Evolutionary conservation across 352 stramenopile genomes (phyloP).

Genomic region (Phytophthora brassicae): DNA sequence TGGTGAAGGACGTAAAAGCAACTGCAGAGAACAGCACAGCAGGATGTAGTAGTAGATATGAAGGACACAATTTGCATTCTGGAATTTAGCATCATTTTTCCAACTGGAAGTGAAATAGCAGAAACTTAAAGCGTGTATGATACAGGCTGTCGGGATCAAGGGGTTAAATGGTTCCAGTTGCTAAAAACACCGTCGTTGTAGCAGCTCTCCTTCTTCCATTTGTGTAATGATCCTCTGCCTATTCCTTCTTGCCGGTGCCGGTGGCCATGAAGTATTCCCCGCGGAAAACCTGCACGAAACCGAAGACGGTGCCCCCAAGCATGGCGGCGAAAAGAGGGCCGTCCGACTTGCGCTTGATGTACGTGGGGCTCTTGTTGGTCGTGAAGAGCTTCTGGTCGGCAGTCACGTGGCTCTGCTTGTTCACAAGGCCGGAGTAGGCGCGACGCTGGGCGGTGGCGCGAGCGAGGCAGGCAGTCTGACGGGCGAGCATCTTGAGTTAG

Average conservation of each 20-base stretch:
- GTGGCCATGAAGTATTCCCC: slow-evolving; percentile 77
- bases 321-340: slow-evolving; percentile 40
- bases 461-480: slow-evolving; percentile 43
- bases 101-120: no score
- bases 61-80: no score
- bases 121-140: no score
- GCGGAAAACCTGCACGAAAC: slow-evolving; percentile 58
- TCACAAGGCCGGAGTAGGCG: slow-evolving; percentile 59
- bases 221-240: slow-evolving; percentile 20
- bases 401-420: slow-evolving; percentile 64
- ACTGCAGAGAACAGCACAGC: no score
- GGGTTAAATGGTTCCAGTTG: no score
- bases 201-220: no score
- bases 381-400: slow-evolving; percentile 73
- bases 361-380: slow-evolving; percentile 58
- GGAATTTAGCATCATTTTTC: no score
- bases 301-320: slow-evolving; percentile 46
- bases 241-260: slow-evolving; percentile 71
- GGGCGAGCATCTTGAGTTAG: slow-evolving; percentile 51
- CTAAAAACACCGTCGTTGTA: no score
- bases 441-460: slow-evolving; percentile 39
- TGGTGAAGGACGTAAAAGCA: no score
- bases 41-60: no score
- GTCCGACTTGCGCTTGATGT: slow-evolving; percentile 69
- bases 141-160: no score